phyloP scores from a whole-genome alignment of 305 asterid genomes.

The Solanum hybrid region DNA sequence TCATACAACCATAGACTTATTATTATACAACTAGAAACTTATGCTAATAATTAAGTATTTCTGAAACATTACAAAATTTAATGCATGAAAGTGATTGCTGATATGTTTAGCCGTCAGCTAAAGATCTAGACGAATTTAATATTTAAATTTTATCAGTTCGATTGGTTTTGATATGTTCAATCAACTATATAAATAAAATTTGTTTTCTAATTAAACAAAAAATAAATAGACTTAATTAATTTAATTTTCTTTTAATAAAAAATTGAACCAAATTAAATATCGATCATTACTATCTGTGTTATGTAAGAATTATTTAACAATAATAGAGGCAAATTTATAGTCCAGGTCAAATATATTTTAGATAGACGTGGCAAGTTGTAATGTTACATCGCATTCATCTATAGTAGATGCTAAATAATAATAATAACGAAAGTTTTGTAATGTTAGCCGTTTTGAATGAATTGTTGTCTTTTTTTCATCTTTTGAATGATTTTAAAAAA shows the following conservation, averaged over 20 bases:
- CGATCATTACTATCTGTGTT: neutral
- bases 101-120: neutral
- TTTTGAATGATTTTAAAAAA: no score
- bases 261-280: neutral
- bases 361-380: neutral
- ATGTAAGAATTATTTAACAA: neutral
- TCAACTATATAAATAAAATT: neutral
- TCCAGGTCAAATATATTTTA: neutral
- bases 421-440: neutral
- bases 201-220: neutral
- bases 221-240: neutral
- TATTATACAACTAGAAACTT: neutral
- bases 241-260: neutral
- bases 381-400: neutral
- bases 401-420: neutral
- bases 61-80: neutral
- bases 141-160: neutral
- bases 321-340: neutral
- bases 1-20: neutral
- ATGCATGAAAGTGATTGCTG: neutral
- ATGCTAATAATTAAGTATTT: neutral
- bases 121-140: neutral
- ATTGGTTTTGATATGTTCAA: neutral
- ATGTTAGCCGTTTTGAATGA: no score
- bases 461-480: no score